Evolutionary conservation across 2,329 filamentous ascomycete genomes (phyloP).

Genomic region (Trichothecium sympodiale): DNA sequence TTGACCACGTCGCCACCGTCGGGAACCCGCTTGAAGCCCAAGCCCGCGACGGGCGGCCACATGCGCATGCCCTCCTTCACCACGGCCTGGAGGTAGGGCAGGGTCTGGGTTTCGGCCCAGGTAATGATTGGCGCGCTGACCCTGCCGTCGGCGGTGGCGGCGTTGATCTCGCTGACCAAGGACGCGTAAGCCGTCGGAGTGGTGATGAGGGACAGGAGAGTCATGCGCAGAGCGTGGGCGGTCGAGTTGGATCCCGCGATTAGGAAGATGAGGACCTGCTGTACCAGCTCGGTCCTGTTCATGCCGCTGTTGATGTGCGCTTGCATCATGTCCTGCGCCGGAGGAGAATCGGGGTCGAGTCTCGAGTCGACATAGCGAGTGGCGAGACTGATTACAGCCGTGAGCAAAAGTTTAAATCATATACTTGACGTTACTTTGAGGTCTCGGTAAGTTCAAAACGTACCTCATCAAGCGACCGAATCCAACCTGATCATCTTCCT

Average conservation of each 20-base stretch:
- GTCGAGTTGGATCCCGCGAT: constrained; percentile 52
- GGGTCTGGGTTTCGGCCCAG: constrained; percentile 34
- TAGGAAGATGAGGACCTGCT: constrained; percentile 26
- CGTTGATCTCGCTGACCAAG: constrained; percentile 31
- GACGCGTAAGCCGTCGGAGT: constrained; percentile 27
- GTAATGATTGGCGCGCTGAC: constrained; percentile 28
- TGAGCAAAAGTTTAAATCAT: too few species aligned
- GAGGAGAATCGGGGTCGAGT: constrained; percentile 8
- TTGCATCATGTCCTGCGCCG: constrained; percentile 25
- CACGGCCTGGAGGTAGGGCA: constrained; percentile 46
- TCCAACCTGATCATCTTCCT: constrained; percentile 23
- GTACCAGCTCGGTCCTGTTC: constrained; percentile 20
- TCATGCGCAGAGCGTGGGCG: constrained; percentile 39
- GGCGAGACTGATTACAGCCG: not conserved
- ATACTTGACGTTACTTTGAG: constrained; percentile 10
- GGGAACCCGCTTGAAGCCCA: constrained; percentile 43
- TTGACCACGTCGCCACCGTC: constrained; percentile 39
- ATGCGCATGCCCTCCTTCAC: constrained; percentile 45
- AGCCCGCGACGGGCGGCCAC: constrained; percentile 38
- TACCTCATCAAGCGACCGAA: constrained; percentile 28
- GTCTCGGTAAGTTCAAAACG: too few species aligned
- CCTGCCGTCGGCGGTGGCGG: constrained; percentile 22
- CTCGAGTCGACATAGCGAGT: constrained; percentile 3
- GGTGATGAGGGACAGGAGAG: constrained; percentile 38
- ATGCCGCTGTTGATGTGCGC: constrained; percentile 26